phyloP scores from a whole-genome alignment of 1,284 basidiomycete genomes.

The Athelia psychrophila region DNA sequence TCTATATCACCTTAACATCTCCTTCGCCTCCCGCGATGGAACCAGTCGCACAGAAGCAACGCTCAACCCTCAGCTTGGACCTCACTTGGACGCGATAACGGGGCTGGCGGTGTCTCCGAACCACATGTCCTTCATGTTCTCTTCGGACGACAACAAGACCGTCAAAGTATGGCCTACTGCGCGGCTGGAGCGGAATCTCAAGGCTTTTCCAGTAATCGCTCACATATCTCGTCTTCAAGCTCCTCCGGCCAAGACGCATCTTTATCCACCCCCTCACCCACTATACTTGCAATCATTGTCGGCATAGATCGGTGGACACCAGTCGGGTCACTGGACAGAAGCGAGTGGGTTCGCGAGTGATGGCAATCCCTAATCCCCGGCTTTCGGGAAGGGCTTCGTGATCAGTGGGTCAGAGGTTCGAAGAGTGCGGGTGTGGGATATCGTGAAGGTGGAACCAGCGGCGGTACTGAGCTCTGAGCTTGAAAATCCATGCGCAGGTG shows the following conservation, averaged over 20 bases:
- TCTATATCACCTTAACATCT: too few relatives aligned
- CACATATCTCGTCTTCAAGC: background rate
- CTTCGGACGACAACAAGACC: conserved; percentile 83
- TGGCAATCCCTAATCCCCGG: conserved; percentile 31
- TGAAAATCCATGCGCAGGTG: conserved; percentile 74
- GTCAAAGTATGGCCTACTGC: conserved; percentile 86
- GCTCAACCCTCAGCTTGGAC: conserved; percentile 82
- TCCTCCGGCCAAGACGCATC: conserved; percentile 28
- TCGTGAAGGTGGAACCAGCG: conserved; percentile 70
- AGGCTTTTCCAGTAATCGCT: background rate
- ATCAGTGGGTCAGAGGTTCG: conserved; percentile 83
- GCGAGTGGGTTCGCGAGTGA: conserved; percentile 48
- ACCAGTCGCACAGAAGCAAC: conserved; percentile 66
- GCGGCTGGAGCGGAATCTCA: conserved; percentile 77
- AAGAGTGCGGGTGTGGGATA: conserved; percentile 81
- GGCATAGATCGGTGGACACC: conserved; percentile 73
- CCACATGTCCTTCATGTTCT: conserved; percentile 90
- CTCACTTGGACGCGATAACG: conserved; percentile 60
- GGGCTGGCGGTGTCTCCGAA: conserved; percentile 89
- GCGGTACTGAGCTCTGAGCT: conserved; percentile 64
- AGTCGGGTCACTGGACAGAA: conserved; percentile 50
- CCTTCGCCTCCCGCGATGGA: conserved; percentile 57
- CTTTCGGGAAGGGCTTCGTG: conserved; percentile 61
- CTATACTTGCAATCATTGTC: conserved; percentile 62
- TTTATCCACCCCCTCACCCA: conserved; percentile 46